Conservation (phyloP, 768 basidiomycete species). For the Nidularia pulvinata region DNA sequence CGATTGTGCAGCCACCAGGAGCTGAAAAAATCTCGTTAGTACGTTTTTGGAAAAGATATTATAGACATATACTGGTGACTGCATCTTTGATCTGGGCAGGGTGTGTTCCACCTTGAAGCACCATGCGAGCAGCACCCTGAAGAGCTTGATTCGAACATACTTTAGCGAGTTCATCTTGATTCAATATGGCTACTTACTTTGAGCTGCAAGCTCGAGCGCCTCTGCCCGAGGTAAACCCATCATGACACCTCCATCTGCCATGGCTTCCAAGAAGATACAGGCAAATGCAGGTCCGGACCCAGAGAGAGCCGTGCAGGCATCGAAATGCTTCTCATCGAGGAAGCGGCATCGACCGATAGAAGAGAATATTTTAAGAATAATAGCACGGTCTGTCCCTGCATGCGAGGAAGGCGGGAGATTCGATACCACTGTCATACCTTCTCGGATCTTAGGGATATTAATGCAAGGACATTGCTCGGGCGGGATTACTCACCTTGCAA, state of each 20-base stretch:
- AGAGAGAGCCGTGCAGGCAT: conserved; percentile 95
- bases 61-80: conserved; percentile 78
- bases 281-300: conserved; percentile 98
- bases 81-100: conserved; percentile 97
- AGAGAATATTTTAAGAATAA: conserved; percentile 93
- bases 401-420: conserved; percentile 55
- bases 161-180: conserved; percentile 1
- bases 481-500: conserved; percentile 66
- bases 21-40: conserved; percentile 42
- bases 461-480: not conserved
- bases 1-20: conserved; percentile 98
- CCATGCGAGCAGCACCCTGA: conserved; percentile 97
- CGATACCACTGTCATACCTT: conserved; percentile 97
- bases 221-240: conserved; percentile 97
- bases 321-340: conserved; percentile 98
- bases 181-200: conserved; percentile 58
- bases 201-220: conserved; percentile 93
- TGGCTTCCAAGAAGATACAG: conserved; percentile 95
- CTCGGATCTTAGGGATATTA: conserved; percentile 71
- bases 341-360: conserved; percentile 96
- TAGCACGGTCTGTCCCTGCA: conserved; percentile 59
- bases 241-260: conserved; percentile 99
- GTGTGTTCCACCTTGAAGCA: conserved; percentile 83
- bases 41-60: not conserved
- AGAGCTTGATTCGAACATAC: conserved; percentile 54